These are phyloP conservation scores for Pleurotus tuber-regium DNA, from an alignment of 768 basidiomycete genomes.

Conservation along the genomic window DNA sequence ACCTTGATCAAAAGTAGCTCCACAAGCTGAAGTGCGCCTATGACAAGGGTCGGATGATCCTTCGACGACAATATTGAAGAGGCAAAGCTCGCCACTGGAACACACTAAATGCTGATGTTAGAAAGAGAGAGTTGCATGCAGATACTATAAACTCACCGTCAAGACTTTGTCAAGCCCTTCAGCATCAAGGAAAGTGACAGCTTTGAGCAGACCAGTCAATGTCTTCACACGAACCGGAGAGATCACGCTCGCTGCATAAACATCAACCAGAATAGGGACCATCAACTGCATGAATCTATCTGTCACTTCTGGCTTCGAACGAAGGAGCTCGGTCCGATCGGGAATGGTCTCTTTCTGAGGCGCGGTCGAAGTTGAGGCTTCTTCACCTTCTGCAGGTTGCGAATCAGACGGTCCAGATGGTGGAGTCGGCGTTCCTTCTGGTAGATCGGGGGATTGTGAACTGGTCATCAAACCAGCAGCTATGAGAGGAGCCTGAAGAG, in stretches of 20 bases:
- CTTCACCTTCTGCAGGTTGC: slow-evolving; percentile 41
- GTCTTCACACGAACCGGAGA: slow-evolving; percentile 87
- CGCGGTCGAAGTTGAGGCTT: slow-evolving; percentile 28
- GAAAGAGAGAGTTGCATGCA: slow-evolving; percentile 2
- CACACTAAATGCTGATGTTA: slow-evolving; percentile 52
- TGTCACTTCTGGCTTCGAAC: slow-evolving; percentile 72
- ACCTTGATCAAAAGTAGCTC: slow-evolving; percentile 87
- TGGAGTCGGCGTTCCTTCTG: slow-evolving; percentile 17
- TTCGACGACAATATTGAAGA: slow-evolving; percentile 91
- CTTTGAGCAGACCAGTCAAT: slow-evolving; percentile 83
- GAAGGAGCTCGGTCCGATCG: slow-evolving; percentile 74
- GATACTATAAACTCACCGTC: slow-evolving; percentile 67
- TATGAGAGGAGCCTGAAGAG: slow-evolving; percentile 25
- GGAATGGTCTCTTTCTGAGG: slow-evolving; percentile 33
- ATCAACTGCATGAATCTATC: slow-evolving; percentile 84
- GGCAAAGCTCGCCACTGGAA: slow-evolving; percentile 93
- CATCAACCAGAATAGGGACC: slow-evolving; percentile 93
- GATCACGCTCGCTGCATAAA: slow-evolving; percentile 98
- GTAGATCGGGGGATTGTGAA: slow-evolving; percentile 11
- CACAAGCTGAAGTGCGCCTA: slow-evolving; percentile 88
- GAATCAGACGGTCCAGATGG: slow-evolving; percentile 25
- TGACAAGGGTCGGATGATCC: slow-evolving; percentile 85
- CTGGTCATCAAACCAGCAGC: slow-evolving; percentile 11
- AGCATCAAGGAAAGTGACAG: slow-evolving; percentile 83
- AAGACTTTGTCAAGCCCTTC: slow-evolving; percentile 76